phyloP scores from a whole-genome alignment of 129 eudicot species.

The Dittrichia graveolens region DNA sequence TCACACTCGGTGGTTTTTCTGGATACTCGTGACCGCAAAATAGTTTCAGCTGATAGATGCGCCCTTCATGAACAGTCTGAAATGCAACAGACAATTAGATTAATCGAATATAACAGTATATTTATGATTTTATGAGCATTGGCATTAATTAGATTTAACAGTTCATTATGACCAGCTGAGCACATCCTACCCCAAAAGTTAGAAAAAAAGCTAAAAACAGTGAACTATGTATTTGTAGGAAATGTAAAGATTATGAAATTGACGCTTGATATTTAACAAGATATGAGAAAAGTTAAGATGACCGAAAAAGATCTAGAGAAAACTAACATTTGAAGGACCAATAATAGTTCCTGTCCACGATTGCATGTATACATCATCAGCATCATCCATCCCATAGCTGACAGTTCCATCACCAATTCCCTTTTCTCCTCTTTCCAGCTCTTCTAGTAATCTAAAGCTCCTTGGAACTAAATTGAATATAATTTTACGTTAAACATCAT shows the following conservation, averaged over 20 bases:
- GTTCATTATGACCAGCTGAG: too few species aligned
- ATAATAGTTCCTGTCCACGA: conserved; percentile 91
- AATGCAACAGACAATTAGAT: conserved; percentile 16
- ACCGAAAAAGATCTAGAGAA: conserved; percentile 10
- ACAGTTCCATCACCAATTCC: conserved; percentile 96
- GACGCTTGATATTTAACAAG: not conserved
- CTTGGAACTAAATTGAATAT: conserved; percentile 70
- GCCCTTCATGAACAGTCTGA: conserved; percentile 83
- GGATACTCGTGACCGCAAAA: conserved; percentile 58
- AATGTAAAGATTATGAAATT: not conserved
- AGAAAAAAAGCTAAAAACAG: not conserved
- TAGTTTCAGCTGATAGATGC: conserved; percentile 63
- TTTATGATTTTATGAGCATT: not conserved
- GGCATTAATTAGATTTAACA: not conserved
- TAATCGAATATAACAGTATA: not conserved
- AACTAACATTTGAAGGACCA: conserved; percentile 78
- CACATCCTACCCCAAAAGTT: not conserved
- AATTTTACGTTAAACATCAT: conserved; percentile 18
- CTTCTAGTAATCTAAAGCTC: conserved; percentile 82
- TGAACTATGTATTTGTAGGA: not conserved
- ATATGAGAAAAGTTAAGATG: not conserved
- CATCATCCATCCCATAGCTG: conserved; percentile 94
- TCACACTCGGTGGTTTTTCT: conserved; percentile 52
- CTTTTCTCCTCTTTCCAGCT: conserved; percentile 91
- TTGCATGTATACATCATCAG: conserved; percentile 84